Conservation (phyloP, 371 early-diverging fungal genomes). For the Fennellomyces sp. region DNA sequence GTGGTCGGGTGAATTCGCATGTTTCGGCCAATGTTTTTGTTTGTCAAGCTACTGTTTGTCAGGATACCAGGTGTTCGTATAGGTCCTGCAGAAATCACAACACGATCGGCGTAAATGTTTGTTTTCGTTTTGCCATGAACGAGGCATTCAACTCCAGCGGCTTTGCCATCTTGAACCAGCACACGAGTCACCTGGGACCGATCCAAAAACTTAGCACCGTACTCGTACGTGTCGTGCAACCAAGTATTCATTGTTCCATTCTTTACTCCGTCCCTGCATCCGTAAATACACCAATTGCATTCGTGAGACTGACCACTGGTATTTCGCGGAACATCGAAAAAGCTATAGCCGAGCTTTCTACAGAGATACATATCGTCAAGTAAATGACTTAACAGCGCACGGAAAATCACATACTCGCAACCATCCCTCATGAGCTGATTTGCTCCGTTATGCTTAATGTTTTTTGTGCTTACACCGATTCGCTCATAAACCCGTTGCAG, state of each 20-base stretch:
- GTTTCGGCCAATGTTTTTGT: slow-evolving; percentile 66
- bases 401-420: slow-evolving; percentile 40
- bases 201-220: slow-evolving; percentile 63
- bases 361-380: background rate
- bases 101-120: slow-evolving; percentile 48
- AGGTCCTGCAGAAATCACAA: slow-evolving; percentile 66
- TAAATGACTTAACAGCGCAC: background rate
- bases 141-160: slow-evolving; percentile 51
- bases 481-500: slow-evolving; percentile 61
- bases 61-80: slow-evolving; percentile 68
- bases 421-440: slow-evolving; percentile 70
- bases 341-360: slow-evolving; percentile 56
- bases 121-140: background rate
- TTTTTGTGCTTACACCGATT: slow-evolving; percentile 57
- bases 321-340: slow-evolving; percentile 62
- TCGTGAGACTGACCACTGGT: slow-evolving; percentile 52
- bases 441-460: slow-evolving; percentile 62
- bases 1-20: slow-evolving; percentile 59
- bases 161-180: slow-evolving; percentile 38
- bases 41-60: slow-evolving; percentile 60
- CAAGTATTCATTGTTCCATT: slow-evolving; percentile 67
- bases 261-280: slow-evolving; percentile 73
- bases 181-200: slow-evolving; percentile 58
- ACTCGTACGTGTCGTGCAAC: slow-evolving; percentile 64
- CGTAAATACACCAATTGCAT: slow-evolving; percentile 68